These are phyloP conservation scores for Fusarium proliferatum DNA, from an alignment of 2,329 filamentous ascomycete genomes.

Conservation along the genomic window DNA sequence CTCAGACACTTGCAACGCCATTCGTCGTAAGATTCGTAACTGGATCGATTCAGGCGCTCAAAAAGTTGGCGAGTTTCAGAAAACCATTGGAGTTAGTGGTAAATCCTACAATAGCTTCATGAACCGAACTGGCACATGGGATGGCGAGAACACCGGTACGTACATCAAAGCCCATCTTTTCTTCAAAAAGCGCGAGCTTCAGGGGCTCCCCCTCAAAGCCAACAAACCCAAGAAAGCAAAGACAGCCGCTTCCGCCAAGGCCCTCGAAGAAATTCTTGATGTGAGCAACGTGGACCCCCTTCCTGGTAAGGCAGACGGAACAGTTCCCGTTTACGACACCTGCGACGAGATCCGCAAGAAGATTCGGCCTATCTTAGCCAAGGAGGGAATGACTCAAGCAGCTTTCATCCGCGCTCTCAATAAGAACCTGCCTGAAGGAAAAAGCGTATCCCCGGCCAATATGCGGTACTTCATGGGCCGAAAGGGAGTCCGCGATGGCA, in stretches of 20 bases:
- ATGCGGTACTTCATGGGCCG: conserved; percentile 62
- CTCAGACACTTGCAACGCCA: conserved; percentile 40
- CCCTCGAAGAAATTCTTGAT: conserved; percentile 48
- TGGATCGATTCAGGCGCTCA: conserved; percentile 44
- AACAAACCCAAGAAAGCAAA: conserved; percentile 48
- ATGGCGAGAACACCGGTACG: conserved; percentile 49
- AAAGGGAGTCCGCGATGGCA: conserved; percentile 60
- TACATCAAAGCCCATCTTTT: conserved; percentile 53
- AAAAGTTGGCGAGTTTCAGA: conserved; percentile 58
- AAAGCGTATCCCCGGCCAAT: conserved; percentile 56
- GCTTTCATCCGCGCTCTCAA: conserved; percentile 62
- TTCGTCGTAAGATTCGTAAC: conserved; percentile 41
- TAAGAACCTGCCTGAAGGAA: conserved; percentile 52
- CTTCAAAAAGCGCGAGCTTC: conserved; percentile 64
- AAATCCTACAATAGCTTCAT: conserved; percentile 59
- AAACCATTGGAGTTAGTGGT: conserved; percentile 54
- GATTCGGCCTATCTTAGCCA: conserved; percentile 61
- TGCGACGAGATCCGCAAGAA: conserved; percentile 69
- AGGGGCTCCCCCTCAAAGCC: conserved; percentile 54
- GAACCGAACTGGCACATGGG: conserved; percentile 56
- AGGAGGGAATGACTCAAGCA: conserved; percentile 61
- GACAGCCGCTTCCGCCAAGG: conserved; percentile 41
- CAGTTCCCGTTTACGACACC: conserved; percentile 64
- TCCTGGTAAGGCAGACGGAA: conserved; percentile 57
- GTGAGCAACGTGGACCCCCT: conserved; percentile 55